phyloP scores from a whole-genome alignment of 1,284 basidiomycete species.

The Leccinum subrobustum region DNA sequence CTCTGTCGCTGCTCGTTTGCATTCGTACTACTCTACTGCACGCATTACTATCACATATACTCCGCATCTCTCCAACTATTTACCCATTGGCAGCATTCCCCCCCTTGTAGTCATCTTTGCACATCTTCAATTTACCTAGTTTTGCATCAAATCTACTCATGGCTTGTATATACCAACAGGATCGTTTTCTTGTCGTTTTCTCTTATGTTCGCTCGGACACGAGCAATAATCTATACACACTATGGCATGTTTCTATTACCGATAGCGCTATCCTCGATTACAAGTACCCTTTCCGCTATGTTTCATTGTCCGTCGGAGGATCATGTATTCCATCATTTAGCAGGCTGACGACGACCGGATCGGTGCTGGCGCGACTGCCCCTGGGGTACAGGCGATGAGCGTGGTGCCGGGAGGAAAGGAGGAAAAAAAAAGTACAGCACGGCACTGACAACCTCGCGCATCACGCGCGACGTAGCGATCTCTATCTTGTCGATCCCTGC shows the following conservation, averaged over 20 bases:
- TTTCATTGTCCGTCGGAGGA: constrained; percentile 25
- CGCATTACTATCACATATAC: constrained; percentile 19
- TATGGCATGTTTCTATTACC: constrained; percentile 26
- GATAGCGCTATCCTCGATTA: constrained; percentile 12
- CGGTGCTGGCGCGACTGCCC: constrained; percentile 20
- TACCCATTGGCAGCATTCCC: constrained; percentile 22
- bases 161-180: constrained; percentile 29
- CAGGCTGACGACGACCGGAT: constrained; percentile 21
- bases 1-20: constrained; percentile 20
- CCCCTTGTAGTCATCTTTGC: constrained; percentile 25
- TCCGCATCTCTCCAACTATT: constrained; percentile 15
- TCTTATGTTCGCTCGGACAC: constrained; percentile 23
- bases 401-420: neutral
- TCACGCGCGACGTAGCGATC: constrained; percentile 63
- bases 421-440: constrained; percentile 50
- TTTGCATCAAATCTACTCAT: constrained; percentile 25
- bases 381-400: constrained; percentile 14
- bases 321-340: constrained; percentile 31
- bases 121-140: constrained; percentile 11
- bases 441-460: constrained; percentile 58
- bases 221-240: constrained; percentile 31
- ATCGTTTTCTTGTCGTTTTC: neutral
- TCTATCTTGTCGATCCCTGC: constrained; percentile 75
- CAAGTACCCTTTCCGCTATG: constrained; percentile 10
- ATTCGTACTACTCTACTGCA: constrained; percentile 27